phyloP scores from a whole-genome alignment of 768 basidiomycete genomes.

The Daedaleopsis nitida region DNA sequence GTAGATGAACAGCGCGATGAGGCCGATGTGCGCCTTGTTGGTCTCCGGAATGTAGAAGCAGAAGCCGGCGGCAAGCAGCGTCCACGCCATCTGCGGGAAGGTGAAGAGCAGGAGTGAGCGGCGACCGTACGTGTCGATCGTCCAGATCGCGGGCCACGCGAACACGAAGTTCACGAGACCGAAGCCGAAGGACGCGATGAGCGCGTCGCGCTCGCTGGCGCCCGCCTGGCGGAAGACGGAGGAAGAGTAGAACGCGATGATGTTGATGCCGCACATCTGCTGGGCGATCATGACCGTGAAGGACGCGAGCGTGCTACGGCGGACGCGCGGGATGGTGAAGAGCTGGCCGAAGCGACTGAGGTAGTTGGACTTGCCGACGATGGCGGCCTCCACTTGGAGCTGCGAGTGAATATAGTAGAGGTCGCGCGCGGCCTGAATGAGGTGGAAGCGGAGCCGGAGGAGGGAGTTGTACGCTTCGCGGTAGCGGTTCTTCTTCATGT shows the following conservation, averaged over 20 bases:
- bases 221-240: constrained; percentile 66
- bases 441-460: constrained; percentile 62
- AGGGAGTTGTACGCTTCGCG: constrained; percentile 60
- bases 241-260: constrained; percentile 77
- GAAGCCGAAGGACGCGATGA: constrained; percentile 59
- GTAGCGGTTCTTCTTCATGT: constrained; percentile 75
- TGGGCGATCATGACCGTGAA: constrained; percentile 61
- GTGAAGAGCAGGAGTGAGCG: constrained; percentile 51
- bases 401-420: constrained; percentile 48
- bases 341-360: constrained; percentile 60
- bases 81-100: constrained; percentile 53
- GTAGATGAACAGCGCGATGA: constrained; percentile 54
- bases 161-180: constrained; percentile 37
- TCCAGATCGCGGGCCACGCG: constrained; percentile 46
- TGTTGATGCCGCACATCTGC: constrained; percentile 82
- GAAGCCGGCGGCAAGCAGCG: constrained; percentile 48
- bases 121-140: constrained; percentile 64
- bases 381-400: background rate
- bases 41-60: constrained; percentile 32
- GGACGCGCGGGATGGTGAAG: constrained; percentile 73
- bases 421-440: constrained; percentile 78
- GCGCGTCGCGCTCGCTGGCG: constrained; percentile 50
- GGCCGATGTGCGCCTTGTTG: constrained; percentile 40
- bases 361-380: constrained; percentile 51
- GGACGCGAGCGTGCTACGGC: constrained; percentile 59